Conservation (phyloP, 805 yeast species). For the Saturnispora kantuleensis region DNA sequence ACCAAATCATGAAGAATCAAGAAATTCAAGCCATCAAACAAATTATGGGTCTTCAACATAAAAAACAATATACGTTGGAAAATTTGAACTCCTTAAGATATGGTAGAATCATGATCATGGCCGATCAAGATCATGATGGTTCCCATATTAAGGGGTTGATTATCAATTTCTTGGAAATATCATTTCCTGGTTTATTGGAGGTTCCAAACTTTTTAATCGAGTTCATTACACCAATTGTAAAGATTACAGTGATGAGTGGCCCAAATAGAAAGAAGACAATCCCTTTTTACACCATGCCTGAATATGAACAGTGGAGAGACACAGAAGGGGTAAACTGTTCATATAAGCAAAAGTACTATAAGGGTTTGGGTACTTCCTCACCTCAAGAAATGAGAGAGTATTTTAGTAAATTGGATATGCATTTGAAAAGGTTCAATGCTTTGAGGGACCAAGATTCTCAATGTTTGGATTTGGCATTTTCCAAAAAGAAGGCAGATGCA, state of each 20-base stretch:
- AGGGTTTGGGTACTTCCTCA: conserved; percentile 96
- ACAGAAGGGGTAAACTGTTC: conserved; percentile 62
- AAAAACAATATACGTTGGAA: conserved; percentile 56
- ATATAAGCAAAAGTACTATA: conserved; percentile 92
- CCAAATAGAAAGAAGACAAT: conserved; percentile 41
- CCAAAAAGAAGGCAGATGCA: conserved; percentile 92
- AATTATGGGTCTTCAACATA: conserved; percentile 92
- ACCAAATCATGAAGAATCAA: conserved; percentile 83
- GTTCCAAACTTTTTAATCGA: conserved; percentile 89
- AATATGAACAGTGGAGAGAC: conserved; percentile 88
- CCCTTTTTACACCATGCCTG: conserved; percentile 91
- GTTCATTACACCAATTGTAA: conserved; percentile 93
- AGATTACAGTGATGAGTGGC: conserved; percentile 68
- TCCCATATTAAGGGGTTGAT: conserved; percentile 94
- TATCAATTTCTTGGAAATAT: conserved; percentile 84
- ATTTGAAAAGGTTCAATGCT: conserved; percentile 76
- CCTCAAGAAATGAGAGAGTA: conserved; percentile 79
- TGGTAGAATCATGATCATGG: conserved; percentile 97
- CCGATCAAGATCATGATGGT: conserved; percentile 99
- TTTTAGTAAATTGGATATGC: conserved; percentile 74
- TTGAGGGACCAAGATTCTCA: conserved; percentile 69
- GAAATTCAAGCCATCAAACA: conserved; percentile 94
- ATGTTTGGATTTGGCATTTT: conserved; percentile 82
- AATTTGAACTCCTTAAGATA: conserved; percentile 71
- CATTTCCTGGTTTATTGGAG: conserved; percentile 86